Conservation (phyloP, 768 basidiomycete species). For the Mycena maculata region DNA sequence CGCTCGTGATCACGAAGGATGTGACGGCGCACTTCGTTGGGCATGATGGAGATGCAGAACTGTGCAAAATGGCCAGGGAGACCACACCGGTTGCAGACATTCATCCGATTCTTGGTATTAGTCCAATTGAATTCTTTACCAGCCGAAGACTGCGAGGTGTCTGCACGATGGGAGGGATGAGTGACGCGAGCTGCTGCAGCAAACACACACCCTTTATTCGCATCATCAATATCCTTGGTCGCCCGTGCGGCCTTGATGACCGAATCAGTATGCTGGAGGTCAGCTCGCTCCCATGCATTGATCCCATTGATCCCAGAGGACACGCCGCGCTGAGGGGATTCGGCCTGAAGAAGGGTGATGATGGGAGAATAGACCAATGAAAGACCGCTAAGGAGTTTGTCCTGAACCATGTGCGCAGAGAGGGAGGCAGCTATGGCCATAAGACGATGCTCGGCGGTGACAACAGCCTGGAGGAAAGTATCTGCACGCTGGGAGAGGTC, state of each 20-base stretch:
- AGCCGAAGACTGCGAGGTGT: neutral
- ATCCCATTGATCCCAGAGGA: constrained; percentile 1
- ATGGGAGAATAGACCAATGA: constrained; percentile 12
- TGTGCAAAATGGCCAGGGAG: constrained; percentile 14
- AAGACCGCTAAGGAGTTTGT: constrained; percentile 8
- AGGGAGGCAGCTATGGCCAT: constrained; percentile 7
- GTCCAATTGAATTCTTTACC: constrained; percentile 15
- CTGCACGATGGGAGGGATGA: neutral
- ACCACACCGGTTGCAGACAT: constrained; percentile 7
- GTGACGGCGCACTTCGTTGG: neutral
- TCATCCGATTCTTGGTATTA: constrained; percentile 6
- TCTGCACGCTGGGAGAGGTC: constrained; percentile 5
- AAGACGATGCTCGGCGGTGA: constrained; percentile 6
- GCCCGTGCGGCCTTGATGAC: neutral
- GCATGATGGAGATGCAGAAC: constrained; percentile 13
- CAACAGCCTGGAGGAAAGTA: constrained; percentile 9
- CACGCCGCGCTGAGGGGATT: constrained; percentile 2
- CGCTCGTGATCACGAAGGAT: neutral
- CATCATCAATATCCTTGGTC: too few relatives aligned
- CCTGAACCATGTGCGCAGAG: constrained; percentile 1
- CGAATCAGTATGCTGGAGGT: constrained; percentile 7
- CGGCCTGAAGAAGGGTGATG: constrained; percentile 7
- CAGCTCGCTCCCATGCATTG: constrained; percentile 13
- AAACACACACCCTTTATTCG: constrained; percentile 13
- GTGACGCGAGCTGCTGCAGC: neutral